Conservation (phyloP, 257 asterid species). For the Ocimum tenuiflorum region DNA sequence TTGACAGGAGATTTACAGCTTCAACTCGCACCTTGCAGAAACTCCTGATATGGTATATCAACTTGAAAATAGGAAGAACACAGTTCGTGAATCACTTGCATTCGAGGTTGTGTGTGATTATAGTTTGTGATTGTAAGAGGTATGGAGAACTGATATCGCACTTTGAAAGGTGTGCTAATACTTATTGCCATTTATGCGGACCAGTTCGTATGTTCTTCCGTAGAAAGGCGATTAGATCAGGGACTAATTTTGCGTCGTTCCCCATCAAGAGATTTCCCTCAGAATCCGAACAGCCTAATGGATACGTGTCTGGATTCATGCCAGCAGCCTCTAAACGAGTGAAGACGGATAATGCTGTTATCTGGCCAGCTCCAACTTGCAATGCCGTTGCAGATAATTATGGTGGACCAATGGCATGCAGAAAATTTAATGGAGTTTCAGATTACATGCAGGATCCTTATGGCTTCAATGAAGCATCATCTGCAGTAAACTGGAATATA, state of each 20-base stretch:
- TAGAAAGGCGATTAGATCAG: neutral
- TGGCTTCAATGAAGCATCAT: too few relatives aligned
- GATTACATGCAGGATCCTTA: too few relatives aligned
- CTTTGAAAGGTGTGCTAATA: slow-evolving; percentile 30
- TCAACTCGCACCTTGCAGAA: slow-evolving; percentile 13
- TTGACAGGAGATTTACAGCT: too few relatives aligned
- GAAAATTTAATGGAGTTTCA: neutral
- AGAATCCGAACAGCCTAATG: slow-evolving; percentile 21
- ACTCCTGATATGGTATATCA: slow-evolving; percentile 27
- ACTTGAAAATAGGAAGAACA: slow-evolving; percentile 21
- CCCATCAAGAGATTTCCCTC: slow-evolving; percentile 12
- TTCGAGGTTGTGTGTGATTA: slow-evolving; percentile 20
- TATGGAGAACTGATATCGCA: slow-evolving; percentile 26
- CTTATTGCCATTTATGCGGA: slow-evolving; percentile 29
- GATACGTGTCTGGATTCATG: slow-evolving; percentile 12
- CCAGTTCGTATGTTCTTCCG: slow-evolving; percentile 19
- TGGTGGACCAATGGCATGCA: slow-evolving; percentile 4
- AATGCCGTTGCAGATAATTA: slow-evolving; percentile 19
- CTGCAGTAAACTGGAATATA: too few relatives aligned
- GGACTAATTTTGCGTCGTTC: slow-evolving; percentile 18
- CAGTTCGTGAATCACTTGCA: slow-evolving; percentile 34
- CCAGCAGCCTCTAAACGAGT: slow-evolving; percentile 30
- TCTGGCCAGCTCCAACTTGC: too few relatives aligned
- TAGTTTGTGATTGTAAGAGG: slow-evolving; percentile 30
- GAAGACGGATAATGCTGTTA: slow-evolving; percentile 26